Evolutionary conservation across 2,329 filamentous ascomycete genomes (phyloP).

Genomic region (Trichoderma sp.): DNA sequence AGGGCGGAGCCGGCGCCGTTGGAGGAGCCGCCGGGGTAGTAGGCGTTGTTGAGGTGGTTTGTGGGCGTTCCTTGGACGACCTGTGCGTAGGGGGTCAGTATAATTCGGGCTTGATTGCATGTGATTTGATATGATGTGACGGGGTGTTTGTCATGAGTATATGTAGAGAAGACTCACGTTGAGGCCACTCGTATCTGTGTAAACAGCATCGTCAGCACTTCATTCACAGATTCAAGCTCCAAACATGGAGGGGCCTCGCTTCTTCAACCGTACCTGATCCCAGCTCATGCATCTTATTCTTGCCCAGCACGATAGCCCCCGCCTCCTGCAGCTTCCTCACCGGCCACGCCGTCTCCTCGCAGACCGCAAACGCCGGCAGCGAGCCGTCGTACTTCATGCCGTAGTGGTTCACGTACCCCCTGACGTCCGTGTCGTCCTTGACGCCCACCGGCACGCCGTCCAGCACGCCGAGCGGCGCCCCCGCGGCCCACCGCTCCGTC

Average conservation of each 20-base stretch:
- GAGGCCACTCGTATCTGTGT: slow-evolving; percentile 74
- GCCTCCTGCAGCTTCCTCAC: slow-evolving; percentile 70
- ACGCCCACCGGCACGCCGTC: slow-evolving; percentile 83
- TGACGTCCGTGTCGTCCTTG: slow-evolving; percentile 77
- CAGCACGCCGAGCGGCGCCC: slow-evolving; percentile 66
- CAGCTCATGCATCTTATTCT: slow-evolving; percentile 78
- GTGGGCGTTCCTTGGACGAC: slow-evolving; percentile 71
- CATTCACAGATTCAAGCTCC: neutral
- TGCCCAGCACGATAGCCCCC: slow-evolving; percentile 74
- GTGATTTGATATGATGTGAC: neutral
- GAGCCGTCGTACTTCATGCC: slow-evolving; percentile 65
- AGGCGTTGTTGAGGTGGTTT: slow-evolving; percentile 75
- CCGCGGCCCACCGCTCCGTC: slow-evolving; percentile 69
- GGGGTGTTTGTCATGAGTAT: neutral
- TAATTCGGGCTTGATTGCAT: neutral
- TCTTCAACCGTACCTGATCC: slow-evolving; percentile 59
- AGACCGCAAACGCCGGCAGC: slow-evolving; percentile 53
- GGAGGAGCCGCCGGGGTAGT: slow-evolving; percentile 81
- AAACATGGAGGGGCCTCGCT: too few relatives aligned
- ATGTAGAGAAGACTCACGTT: slow-evolving; percentile 55
- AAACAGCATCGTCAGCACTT: neutral
- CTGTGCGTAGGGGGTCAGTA: slow-evolving; percentile 32
- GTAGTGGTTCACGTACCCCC: slow-evolving; percentile 68
- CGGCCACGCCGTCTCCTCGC: slow-evolving; percentile 66
- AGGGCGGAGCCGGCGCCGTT: slow-evolving; percentile 75